phyloP scores from a whole-genome alignment of 768 basidiomycete species.

The Clavaria fumosa region DNA sequence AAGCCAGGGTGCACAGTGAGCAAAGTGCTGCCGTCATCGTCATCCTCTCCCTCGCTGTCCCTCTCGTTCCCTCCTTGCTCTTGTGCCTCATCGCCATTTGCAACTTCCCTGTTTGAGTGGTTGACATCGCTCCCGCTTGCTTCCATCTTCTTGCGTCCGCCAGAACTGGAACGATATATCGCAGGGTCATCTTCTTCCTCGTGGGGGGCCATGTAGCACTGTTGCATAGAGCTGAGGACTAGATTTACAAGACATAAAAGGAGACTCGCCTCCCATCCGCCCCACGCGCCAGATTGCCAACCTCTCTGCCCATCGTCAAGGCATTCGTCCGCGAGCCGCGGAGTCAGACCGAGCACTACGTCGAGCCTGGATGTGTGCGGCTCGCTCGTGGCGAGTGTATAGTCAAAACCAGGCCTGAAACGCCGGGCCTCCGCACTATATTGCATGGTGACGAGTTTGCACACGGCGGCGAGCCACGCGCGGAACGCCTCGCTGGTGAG shows the following conservation, averaged over 20 bases:
- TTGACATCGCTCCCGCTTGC: too few species aligned
- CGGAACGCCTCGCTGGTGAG: conserved; percentile 75
- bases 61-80: conserved; percentile 27
- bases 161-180: conserved; percentile 60
- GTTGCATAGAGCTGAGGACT: conserved; percentile 1
- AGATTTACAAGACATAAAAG: conserved; percentile 6
- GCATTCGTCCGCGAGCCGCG: conserved; percentile 28
- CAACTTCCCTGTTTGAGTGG: conserved; percentile 12
- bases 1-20: conserved; percentile 81
- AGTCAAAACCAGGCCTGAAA: conserved; percentile 87
- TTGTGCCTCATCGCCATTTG: conserved; percentile 6
- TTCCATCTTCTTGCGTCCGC: conserved; percentile 25
- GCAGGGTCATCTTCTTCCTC: conserved; percentile 93
- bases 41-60: conserved; percentile 32
- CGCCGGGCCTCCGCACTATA: conserved; percentile 69
- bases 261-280: conserved; percentile 78
- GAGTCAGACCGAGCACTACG: conserved; percentile 75
- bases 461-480: conserved; percentile 72
- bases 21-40: conserved; percentile 65
- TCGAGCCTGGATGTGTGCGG: conserved; percentile 73
- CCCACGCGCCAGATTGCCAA: conserved; percentile 68
- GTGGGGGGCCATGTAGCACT: conserved; percentile 94
- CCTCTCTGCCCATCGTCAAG: conserved; percentile 21
- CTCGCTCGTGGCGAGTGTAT: conserved; percentile 84
- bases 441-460: conserved; percentile 53